Evolutionary conservation across 2,329 filamentous ascomycete genomes (phyloP), one percentile per base, ranked within the genome.

Genomic region (Cephalotrichum gorgonifer): DNA sequence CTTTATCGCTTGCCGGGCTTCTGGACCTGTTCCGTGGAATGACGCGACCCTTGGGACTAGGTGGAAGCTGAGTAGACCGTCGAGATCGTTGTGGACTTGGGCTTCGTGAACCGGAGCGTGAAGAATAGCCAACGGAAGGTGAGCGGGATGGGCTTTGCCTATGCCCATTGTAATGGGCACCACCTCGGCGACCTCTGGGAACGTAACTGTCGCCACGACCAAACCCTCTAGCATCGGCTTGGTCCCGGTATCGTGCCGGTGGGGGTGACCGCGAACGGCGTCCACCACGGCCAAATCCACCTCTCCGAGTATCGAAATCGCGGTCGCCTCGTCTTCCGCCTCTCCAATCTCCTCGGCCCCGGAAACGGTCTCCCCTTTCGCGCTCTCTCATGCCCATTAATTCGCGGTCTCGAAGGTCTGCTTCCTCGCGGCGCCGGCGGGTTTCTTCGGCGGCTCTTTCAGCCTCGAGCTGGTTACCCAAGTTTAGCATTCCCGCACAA

Each of bases 381-480:
- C 76, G 75, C 50, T 85, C 81, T 60, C 86, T 79, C 48, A 88
- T 70, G 38, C 75, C 74, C 54, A 84, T 77, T 39, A 88, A 59
- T 47, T 88, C 83, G 53, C 81, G 80, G 52, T 93, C 86, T 50
- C 86, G 81, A 45, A 79, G 74, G 56, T 82, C 77, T 51, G 86
- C 77, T 50, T 84, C 79, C 59, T 91, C 85, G 54, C 83, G 81
- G 57, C 83, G 79, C 48, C 76, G 77, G 49, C 84, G 82, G 26
- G 81, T 78, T 60, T 86, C 82, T 61, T 93, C 86, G 26, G 86
- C 86, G 41, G 83, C 84, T 63, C 83, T 86, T 56, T 93, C 88
- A 31, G 88, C 85, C 60, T 94, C 85, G 47, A 88, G 80, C 88
- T 90, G 43, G 6, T 11, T 17, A 33, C 38, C 28, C n/a, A 22